phyloP scores from a whole-genome alignment of 2,329 filamentous ascomycete species.

The Aspergillus sp. region DNA sequence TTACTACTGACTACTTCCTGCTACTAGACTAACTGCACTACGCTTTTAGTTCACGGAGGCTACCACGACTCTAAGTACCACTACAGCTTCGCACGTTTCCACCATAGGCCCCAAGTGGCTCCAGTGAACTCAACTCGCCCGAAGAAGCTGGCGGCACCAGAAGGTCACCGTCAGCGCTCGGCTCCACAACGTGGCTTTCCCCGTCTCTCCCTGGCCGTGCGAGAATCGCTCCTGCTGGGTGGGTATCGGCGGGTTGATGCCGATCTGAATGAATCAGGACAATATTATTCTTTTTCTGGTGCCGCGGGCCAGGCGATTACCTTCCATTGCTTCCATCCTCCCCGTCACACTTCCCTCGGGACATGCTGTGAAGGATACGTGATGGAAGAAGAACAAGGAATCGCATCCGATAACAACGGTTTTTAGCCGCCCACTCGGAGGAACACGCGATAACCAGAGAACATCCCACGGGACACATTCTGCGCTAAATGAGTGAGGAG shows the following conservation, averaged over 20 bases:
- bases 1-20: not conserved
- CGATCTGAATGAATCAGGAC: conserved; percentile 32
- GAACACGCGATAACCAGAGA: not conserved
- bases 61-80: conserved; percentile 5
- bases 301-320: not conserved
- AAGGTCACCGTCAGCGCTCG: conserved; percentile 34
- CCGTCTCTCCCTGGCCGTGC: conserved; percentile 31
- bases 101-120: conserved; percentile 16
- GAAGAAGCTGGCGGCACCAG: conserved; percentile 35
- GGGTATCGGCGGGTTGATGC: conserved; percentile 29
- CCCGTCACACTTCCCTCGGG: not conserved
- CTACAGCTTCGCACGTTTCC: conserved; percentile 24
- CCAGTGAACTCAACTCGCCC: conserved; percentile 21
- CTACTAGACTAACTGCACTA: not conserved
- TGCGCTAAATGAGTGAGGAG: not conserved
- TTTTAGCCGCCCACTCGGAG: not conserved
- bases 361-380: not conserved
- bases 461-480: not conserved
- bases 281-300: not conserved
- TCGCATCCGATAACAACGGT: not conserved
- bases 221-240: conserved; percentile 22
- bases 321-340: no score
- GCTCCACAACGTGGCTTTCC: conserved; percentile 37
- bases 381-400: not conserved
- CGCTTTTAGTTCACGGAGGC: not conserved